These are phyloP conservation scores for Gymnopus androsaceus DNA, from an alignment of 1,284 basidiomycete genomes.

Conservation along the genomic window DNA sequence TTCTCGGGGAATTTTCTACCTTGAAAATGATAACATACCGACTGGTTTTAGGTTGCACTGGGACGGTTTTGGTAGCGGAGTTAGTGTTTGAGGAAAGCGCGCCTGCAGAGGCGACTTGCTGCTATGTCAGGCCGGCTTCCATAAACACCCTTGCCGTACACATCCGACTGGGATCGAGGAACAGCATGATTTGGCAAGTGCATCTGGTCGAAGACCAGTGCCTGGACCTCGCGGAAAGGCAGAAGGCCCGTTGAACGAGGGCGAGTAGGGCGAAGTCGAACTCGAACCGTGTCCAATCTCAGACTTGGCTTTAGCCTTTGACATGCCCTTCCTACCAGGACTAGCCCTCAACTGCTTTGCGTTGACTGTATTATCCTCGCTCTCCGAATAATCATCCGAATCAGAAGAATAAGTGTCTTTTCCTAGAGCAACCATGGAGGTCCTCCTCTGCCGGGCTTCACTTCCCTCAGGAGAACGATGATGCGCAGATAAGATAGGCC, in stretches of 20 bases:
- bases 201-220: not conserved
- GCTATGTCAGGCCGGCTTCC: conserved; percentile 23
- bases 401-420: conserved; percentile 8
- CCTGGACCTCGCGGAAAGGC: not conserved
- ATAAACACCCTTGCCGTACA: conserved; percentile 26
- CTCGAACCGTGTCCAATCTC: conserved; percentile 41
- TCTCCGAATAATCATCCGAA: conserved; percentile 18
- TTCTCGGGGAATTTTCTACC: not conserved
- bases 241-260: not conserved
- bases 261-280: conserved; percentile 14
- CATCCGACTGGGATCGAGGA: conserved; percentile 27
- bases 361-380: conserved; percentile 14
- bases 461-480: not conserved
- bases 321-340: not conserved
- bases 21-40: not conserved
- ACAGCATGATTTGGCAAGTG: not conserved
- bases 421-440: conserved; percentile 7
- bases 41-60: too few species aligned
- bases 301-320: conserved; percentile 33
- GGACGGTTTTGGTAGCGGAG: not conserved
- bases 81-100: conserved; percentile 34
- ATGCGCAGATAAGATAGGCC: conserved; percentile 17
- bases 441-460: not conserved
- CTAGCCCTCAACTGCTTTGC: not conserved
- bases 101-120: conserved; percentile 39